Conservation (phyloP, 345 rosid species). For the Citrus inodora region DNA sequence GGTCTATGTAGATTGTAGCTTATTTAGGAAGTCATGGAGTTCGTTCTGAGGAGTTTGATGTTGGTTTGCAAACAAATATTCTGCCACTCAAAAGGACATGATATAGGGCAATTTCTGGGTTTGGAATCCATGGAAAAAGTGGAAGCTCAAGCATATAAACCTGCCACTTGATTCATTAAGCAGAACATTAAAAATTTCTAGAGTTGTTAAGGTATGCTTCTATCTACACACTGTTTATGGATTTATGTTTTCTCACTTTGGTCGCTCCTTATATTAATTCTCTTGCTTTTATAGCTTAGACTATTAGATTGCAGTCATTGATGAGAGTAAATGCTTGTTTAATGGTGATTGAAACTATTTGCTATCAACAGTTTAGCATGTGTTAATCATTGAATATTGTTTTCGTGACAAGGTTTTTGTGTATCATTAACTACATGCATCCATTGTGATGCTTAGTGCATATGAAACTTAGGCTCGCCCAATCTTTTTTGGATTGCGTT, state of each 20-base stretch:
- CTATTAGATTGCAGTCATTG: not conserved
- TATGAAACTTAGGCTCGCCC: not conserved
- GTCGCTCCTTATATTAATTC: not conserved
- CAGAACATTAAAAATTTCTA: not conserved
- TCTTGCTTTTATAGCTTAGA: not conserved
- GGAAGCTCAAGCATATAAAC: constrained; percentile 31
- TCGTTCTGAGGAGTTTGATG: constrained; percentile 51
- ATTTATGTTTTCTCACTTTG: not conserved
- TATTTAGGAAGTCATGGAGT: constrained; percentile 48
- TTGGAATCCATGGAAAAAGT: constrained; percentile 2
- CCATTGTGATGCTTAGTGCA: not conserved
- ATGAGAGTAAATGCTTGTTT: not conserved
- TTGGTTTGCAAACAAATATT: constrained; percentile 60
- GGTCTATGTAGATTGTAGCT: constrained; percentile 54
- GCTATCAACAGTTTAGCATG: not conserved
- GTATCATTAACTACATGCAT: too few relatives aligned
- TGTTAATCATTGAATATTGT: not conserved
- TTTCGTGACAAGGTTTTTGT: too few relatives aligned
- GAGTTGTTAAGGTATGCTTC: not conserved
- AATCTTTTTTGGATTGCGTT: not conserved
- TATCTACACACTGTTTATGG: not conserved
- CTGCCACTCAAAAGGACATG: constrained; percentile 26
- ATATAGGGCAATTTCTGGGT: constrained; percentile 14
- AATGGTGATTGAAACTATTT: too few relatives aligned
- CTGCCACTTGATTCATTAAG: not conserved